Percentiles rank a stretch among this genome's conserved stretches.
Evolutionary conservation across 495 filamentous ascomycete species (phyloP).

Genomic region (Podospora pseudopauciseta): DNA sequence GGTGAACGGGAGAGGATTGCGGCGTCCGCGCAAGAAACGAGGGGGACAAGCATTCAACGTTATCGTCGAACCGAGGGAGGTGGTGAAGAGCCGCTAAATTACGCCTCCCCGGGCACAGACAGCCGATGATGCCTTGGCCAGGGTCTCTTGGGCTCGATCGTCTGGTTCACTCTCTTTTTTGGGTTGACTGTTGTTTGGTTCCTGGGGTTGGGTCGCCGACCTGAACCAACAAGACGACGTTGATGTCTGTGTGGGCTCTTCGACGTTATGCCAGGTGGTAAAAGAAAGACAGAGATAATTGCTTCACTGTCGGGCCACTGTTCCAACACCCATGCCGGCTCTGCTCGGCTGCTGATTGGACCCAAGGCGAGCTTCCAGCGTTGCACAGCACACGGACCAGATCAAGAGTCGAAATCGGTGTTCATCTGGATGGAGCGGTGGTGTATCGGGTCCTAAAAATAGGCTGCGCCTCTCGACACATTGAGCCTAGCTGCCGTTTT

Average conservation of each 20-base stretch:
- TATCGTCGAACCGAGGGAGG: constrained; percentile 15
- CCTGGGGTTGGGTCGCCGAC: constrained; percentile 5
- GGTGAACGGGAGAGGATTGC: constrained; percentile 14
- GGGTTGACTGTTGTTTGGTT: neutral
- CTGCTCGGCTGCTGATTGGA: constrained; percentile 16
- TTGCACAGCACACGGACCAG: constrained; percentile 18
- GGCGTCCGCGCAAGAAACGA: constrained; percentile 14
- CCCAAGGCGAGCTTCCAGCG: constrained; percentile 13
- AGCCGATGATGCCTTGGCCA: constrained; percentile 5
- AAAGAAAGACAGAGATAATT: neutral
- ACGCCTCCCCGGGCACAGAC: constrained; percentile 4
- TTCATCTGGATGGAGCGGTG: constrained; percentile 2
- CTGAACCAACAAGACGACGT: neutral
- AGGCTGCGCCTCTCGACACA: constrained; percentile 16
- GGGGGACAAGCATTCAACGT: constrained; percentile 11
- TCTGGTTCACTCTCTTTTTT: constrained; percentile 2
- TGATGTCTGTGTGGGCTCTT: neutral
- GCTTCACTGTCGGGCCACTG: neutral
- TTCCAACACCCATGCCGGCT: constrained; percentile 4
- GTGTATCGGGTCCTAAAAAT: constrained; percentile 21
- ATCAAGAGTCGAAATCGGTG: constrained; percentile 16
- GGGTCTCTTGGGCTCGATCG: constrained; percentile 2
- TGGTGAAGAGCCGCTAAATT: constrained; percentile 8
- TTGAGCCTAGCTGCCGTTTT: constrained; percentile 22
- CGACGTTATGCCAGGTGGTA: neutral